These are phyloP conservation scores for Talaromyces sp. DNA, from an alignment of 2,329 filamentous ascomycete species.

Conservation along the genomic window DNA sequence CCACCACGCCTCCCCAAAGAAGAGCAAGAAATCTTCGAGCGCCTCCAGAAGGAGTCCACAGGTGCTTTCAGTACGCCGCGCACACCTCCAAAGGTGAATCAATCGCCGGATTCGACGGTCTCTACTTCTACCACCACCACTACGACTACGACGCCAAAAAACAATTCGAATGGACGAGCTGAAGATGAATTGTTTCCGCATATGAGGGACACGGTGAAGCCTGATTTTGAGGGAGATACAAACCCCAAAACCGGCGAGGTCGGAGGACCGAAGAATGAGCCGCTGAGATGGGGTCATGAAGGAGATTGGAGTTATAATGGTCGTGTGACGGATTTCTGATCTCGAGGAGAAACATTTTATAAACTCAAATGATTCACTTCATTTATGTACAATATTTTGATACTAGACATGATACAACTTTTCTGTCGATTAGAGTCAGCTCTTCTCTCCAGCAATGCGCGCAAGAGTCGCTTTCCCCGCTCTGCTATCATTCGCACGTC, in stretches of 20 bases:
- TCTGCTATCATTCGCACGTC: constrained; percentile 51
- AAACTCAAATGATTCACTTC: neutral
- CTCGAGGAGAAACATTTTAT: neutral
- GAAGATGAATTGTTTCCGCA: constrained; percentile 61
- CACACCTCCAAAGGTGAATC: constrained; percentile 46
- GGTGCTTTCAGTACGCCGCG: constrained; percentile 69
- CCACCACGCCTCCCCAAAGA: constrained; percentile 84
- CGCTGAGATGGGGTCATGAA: constrained; percentile 73
- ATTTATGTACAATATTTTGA: neutral
- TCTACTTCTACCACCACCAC: constrained; percentile 14
- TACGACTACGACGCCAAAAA: constrained; percentile 48
- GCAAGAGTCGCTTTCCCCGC: constrained; percentile 53
- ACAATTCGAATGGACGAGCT: constrained; percentile 24
- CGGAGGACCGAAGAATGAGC: constrained; percentile 96
- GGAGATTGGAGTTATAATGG: constrained; percentile 95
- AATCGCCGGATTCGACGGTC: constrained; percentile 42
- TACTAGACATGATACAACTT: neutral
- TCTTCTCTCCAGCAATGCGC: constrained; percentile 29
- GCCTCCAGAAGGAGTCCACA: constrained; percentile 73
- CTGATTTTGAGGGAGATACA: constrained; percentile 87
- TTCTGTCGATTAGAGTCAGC: constrained; percentile 6
- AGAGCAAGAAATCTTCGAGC: constrained; percentile 87
- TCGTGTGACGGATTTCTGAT: constrained; percentile 82
- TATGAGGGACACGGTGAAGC: constrained; percentile 70
- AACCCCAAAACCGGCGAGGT: constrained; percentile 96